These are phyloP conservation scores for Oenanthe sinensis DNA, from an alignment of 129 eudicot species.

Conservation along the genomic window DNA sequence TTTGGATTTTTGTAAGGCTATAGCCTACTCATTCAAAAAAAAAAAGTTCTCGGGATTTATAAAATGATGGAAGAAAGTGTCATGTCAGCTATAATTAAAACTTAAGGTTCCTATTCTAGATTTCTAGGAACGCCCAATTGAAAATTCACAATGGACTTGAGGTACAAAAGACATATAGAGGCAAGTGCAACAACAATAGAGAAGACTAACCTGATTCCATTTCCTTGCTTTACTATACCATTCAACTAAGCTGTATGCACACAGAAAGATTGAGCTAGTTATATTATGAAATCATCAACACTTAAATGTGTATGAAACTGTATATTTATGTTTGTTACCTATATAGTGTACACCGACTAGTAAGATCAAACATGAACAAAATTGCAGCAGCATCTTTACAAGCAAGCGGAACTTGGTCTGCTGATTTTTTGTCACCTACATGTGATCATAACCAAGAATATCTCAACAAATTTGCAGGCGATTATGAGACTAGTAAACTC, in stretches of 20 bases:
- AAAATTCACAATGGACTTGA: too few species aligned
- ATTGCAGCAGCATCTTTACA: conserved; percentile 95
- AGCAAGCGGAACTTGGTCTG: conserved; percentile 87
- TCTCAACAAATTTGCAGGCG: not conserved
- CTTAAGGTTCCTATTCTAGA: too few species aligned
- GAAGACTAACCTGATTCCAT: conserved; percentile 76
- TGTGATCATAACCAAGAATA: not conserved
- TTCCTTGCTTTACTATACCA: conserved; percentile 92
- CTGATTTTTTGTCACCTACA: conserved; percentile 23
- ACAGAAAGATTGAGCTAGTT: conserved; percentile 2
- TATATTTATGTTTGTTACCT: conserved; percentile 29
- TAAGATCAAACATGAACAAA: conserved; percentile 97
- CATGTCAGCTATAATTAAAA: too few species aligned
- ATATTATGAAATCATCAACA: not conserved
- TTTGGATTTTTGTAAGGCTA: too few species aligned
- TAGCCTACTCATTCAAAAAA: too few species aligned
- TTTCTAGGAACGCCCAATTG: too few species aligned
- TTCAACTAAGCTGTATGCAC: conserved; percentile 59
- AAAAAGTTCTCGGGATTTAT: too few species aligned
- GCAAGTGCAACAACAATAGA: not conserved
- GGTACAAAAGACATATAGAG: not conserved
- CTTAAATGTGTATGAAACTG: not conserved
- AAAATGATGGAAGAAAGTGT: too few species aligned
- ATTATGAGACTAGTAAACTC: not conserved
- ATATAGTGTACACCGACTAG: conserved; percentile 78